Base-by-base conservation (phyloP, 2,329 filamentous ascomycete species). In the Claviceps arundinis region DNA sequence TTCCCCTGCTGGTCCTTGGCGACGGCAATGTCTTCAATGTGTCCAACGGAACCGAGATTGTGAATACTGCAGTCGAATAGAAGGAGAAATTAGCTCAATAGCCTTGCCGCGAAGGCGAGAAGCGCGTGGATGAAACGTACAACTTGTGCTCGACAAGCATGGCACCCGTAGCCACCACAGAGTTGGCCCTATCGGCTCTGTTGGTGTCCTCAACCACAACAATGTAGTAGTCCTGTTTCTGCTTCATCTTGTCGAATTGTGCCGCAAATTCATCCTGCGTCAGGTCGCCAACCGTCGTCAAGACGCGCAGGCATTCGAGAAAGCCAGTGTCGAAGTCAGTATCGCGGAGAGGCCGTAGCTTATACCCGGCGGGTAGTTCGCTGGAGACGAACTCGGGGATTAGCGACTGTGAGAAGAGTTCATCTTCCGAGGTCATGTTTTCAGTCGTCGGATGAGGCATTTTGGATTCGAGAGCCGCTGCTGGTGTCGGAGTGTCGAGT, bases 1-100 rank as follows among this genome's bases (percentile, higher is more conserved):
- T 97, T 96, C 60, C 93, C 93, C 70, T 97, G 93, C 72, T 97
- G 89, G 62, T 94, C 87, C 71, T 90, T 89, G 58, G 87, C 83
- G 40, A 98, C 90, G 17, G 91, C 90, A 66, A 98, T 96, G 66
- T 98, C 93, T 69, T 97, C 93, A 69, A 97, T 96, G 70, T 97
- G 93, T 13, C 91, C 93, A 26, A 96, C 91, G 22, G 84, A 73
- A 49, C 87, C 87, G 45, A 93, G 78, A 60, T 80, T 81, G 67
- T 91, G 87, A 60, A 93, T 90, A 67, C 83, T 86, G 59, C 26
- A 24, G 47, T 42, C 50, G 37, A 41, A 56, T 42, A 48, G 37
- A 41, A 56, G 61, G 17, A 22, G 48, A 61, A 63, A 52, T 43
- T 42, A 26, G 48, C 30, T 37, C 19, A 22, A 24, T 6, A 13